Evolutionary conservation across 2,329 filamentous ascomycete species (phyloP), one percentile per base, ranked within the genome.

Genomic region (Talaromyces sp.): DNA sequence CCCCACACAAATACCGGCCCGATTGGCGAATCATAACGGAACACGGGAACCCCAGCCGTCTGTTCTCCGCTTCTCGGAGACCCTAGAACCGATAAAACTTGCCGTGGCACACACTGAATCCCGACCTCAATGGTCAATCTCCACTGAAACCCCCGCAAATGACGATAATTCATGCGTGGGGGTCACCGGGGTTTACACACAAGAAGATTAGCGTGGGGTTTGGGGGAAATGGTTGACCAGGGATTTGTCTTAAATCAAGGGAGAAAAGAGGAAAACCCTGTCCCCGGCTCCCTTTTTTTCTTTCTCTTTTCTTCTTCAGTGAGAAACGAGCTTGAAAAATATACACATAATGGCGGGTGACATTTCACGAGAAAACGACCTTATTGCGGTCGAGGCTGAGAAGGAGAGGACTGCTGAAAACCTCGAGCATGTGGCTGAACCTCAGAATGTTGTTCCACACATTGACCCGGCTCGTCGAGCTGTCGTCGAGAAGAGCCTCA

Each of bases 401-500:
- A 62, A 62, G 45, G 51, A 60, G 50, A 52, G 47, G 1, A 41
- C 33, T 39, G 60, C 33, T 39, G 60, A 61, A 32, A 61, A 60
- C 45, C 51, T 60, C 42, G 60, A 62, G 33, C 54, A 62, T 55
- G 55, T 61, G 17, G 45, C 56, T 35, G 52, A 58, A 22, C 37
- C 47, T 7, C 52, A 46, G 19, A 50, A 51, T 47, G 46, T 37
- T 7, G 10, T 53, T 2, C 41, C 51, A 32, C 58, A 55, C 33
- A 63, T 63, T 33, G 62, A 65, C 39, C 63, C 63, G 24, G 61
- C 57, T 42, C 59, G 57, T 10, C 60, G 63, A 27, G 41, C 45
- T 9, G 53, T 51, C 24, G 62, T 65, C 4, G 64, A 66, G 56
- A 66, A 66, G 57, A 54, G 44, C 16, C 54, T 66, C 41, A 66